These are phyloP conservation scores for Trichophyton rubrum DNA, from an alignment of 2,329 filamentous ascomycete species.

Conservation along the genomic window DNA sequence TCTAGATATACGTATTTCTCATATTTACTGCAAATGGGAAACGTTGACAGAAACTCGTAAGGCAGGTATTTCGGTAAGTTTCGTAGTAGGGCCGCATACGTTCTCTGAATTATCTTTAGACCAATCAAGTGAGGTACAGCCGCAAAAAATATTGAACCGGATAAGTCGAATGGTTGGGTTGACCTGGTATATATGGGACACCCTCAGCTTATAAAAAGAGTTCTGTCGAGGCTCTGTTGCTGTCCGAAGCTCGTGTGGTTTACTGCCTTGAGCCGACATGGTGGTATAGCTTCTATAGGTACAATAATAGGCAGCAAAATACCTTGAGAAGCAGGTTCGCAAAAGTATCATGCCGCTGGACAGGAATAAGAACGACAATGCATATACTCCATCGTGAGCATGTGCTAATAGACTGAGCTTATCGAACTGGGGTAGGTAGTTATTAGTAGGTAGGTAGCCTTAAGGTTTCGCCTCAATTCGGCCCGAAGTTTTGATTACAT, in stretches of 20 bases:
- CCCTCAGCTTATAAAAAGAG: conserved; percentile 49
- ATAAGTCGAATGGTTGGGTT: conserved; percentile 59
- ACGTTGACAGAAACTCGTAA: background rate
- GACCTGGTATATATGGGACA: conserved; percentile 50
- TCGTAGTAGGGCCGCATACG: background rate
- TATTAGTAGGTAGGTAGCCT: no score
- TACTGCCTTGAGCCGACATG: conserved; percentile 3
- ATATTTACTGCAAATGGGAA: background rate
- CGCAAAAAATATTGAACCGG: conserved; percentile 44
- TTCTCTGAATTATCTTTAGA: background rate
- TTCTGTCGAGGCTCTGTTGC: conserved; percentile 58
- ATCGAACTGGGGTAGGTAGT: no score
- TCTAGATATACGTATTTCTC: background rate
- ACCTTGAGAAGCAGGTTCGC: background rate
- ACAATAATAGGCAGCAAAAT: background rate
- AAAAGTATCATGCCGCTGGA: background rate
- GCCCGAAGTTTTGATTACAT: background rate
- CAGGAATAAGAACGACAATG: no score
- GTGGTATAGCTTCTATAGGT: background rate
- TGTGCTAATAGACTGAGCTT: no score
- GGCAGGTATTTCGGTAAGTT: background rate
- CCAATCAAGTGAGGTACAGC: background rate
- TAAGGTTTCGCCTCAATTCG: background rate
- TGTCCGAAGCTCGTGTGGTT: conserved; percentile 58
- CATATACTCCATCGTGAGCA: no score